Percentiles rank a stretch among this genome's conserved stretches.
Evolutionary conservation across 2,329 filamentous ascomycete species (phyloP).

Genomic region (Clonostachys solani): DNA sequence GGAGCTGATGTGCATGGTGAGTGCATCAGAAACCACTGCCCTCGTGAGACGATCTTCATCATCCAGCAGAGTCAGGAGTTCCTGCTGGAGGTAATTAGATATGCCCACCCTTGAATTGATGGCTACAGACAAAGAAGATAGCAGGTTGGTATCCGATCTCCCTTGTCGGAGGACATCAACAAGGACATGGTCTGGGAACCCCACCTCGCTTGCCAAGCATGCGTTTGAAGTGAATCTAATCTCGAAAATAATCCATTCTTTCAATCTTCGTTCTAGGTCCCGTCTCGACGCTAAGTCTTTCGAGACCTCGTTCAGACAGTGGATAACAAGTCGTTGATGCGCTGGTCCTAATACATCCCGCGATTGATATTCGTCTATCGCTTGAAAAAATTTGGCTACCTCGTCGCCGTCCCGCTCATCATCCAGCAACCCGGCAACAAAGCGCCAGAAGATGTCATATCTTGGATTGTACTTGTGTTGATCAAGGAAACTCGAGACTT

Average conservation of each 20-base stretch:
- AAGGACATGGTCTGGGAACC: too few species aligned
- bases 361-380: conserved; percentile 20
- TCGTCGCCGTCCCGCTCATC: conserved; percentile 2
- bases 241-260: too few species aligned
- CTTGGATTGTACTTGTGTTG: conserved; percentile 28
- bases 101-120: too few species aligned
- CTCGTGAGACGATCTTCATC: fast-evolving
- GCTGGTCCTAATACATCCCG: conserved; percentile 25
- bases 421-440: conserved; percentile 31
- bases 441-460: conserved; percentile 36
- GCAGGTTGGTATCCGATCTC: fast-evolving
- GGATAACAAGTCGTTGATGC: conserved; percentile 30
- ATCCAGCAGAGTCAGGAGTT: too few species aligned
- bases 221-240: fast-evolving
- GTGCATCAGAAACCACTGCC: fast-evolving
- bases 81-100: too few species aligned
- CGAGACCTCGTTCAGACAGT: conserved; percentile 25
- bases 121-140: too few species aligned
- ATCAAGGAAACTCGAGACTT: conserved; percentile 16
- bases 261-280: too few species aligned
- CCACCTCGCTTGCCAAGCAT: too few species aligned
- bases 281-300: too few species aligned
- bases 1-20: too few species aligned
- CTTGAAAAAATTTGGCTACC: conserved; percentile 15
- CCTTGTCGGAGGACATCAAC: too few species aligned